Base-by-base conservation (phyloP, 1,284 basidiomycete genomes). In the Farysia itapuensis region DNA sequence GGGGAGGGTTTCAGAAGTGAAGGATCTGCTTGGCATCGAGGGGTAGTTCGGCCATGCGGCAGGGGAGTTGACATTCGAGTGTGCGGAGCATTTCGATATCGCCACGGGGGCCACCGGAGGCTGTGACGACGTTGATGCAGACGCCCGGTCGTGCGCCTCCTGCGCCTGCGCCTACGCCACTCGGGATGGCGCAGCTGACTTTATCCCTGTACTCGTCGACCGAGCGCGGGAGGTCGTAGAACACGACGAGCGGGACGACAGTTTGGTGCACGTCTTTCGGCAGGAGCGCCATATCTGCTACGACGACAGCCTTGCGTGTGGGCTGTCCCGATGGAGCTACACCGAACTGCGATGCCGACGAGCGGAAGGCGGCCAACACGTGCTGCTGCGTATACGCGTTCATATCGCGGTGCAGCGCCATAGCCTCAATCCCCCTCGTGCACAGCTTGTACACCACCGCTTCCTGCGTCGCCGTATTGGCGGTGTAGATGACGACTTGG, bases 41-140 rank as follows among this genome's bases (percentile, higher is more conserved):
- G 7, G 68, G 60, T 35, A 47, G 32, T 32, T 67, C 67, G 33
- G 56, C 64, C 67, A 70, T 70, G 39, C 67, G 67, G 39, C 64
- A 70, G 6, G 68, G 65, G 15, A 70, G 47, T 22, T 70, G 67
- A 82, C 91, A 94, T 81, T 96, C 92, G 81, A 95, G 93, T 66
- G 89, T 91, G 72, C 92, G 84, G 61, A 96, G 81, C 92, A 95
- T 95, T 80, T 96, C 92, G 36, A 96, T 90, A 76, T 96, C 92
- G 18, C 68, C 70, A 12, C 65, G 38, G 11, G 64, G 61, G 34
- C 92, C 92, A 25, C 92, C 92, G 2, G 90, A 91, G 33, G 92
- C 92, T 48, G 93, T 95, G 49, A 96, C 92, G 70, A 95, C 93
- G 75, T 93, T 94, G 72, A 95, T 83, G 54, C 95, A 84, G 31